A percentile compares a stretch with the other conserved stretches of the same genome.
phyloP scores from a whole-genome alignment of 1,284 basidiomycete genomes.

The Tilletia horrida region DNA sequence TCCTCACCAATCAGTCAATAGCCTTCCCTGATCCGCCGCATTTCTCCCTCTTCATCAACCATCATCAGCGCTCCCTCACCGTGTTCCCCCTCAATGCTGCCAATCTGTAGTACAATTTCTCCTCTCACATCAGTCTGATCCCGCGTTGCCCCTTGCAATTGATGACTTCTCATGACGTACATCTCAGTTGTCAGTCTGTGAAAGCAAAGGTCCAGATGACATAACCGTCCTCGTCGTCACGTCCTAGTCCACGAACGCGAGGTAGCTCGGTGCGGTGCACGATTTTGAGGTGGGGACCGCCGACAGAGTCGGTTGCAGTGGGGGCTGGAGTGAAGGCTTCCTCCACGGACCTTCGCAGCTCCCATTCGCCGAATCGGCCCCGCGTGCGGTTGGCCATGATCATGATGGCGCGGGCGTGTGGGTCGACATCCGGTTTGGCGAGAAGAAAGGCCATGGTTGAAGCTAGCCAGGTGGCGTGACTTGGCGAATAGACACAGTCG shows the following conservation, averaged over 20 bases:
- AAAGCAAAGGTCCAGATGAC: conserved; percentile 2
- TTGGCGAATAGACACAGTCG: conserved; percentile 5
- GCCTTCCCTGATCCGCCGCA: background rate
- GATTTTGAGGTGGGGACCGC: background rate
- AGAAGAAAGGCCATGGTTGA: conserved; percentile 7
- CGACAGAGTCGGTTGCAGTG: background rate
- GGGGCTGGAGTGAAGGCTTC: background rate
- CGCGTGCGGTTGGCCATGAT: conserved; percentile 11
- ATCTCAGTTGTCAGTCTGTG: background rate
- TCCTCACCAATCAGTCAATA: background rate
- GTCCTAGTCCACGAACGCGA: background rate
- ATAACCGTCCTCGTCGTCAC: conserved; percentile 1
- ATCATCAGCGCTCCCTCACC: background rate
- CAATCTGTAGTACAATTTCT: background rate
- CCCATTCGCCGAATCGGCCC: conserved; percentile 9
- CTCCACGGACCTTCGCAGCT: background rate
- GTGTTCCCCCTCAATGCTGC: too few species aligned
- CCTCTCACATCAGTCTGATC: background rate
- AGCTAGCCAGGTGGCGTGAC: conserved; percentile 3
- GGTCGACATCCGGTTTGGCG: background rate
- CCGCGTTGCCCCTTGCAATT: background rate
- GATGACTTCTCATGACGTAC: background rate
- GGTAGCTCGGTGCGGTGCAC: conserved; percentile 5
- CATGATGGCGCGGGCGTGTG: background rate
- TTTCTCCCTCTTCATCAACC: background rate